Conservation (phyloP, 768 basidiomycete genomes). For the Podaxis sp. region DNA sequence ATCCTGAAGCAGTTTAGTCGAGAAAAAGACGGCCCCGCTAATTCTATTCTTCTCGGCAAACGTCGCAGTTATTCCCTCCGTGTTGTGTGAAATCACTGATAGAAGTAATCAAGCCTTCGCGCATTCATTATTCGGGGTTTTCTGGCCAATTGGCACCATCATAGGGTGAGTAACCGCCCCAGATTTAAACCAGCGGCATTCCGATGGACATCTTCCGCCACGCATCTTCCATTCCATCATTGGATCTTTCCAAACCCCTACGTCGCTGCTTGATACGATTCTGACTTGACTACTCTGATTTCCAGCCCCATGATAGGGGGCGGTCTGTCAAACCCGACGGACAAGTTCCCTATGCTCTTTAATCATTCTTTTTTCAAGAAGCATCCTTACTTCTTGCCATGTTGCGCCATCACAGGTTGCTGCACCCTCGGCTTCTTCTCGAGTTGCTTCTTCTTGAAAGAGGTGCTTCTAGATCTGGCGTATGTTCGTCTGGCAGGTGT, state of each 20-base stretch:
- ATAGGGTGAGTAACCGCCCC: constrained; percentile 39
- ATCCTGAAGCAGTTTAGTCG: neutral
- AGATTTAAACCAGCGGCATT: neutral
- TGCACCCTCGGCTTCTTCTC: constrained; percentile 34
- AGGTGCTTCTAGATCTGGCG: constrained; percentile 32
- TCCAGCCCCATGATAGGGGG: constrained; percentile 57
- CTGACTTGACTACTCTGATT: neutral
- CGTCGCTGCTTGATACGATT: neutral
- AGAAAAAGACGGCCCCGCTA: constrained; percentile 5
- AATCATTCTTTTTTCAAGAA: constrained; percentile 35
- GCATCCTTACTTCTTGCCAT: constrained; percentile 61
- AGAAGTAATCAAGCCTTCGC: constrained; percentile 49
- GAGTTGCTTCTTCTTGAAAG: constrained; percentile 45
- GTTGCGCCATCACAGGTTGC: constrained; percentile 38
- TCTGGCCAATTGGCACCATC: constrained; percentile 54
- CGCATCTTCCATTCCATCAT: neutral
- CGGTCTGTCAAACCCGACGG: constrained; percentile 48
- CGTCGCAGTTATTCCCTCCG: constrained; percentile 54
- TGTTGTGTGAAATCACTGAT: constrained; percentile 59
- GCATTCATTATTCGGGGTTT: constrained; percentile 53
- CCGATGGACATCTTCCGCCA: constrained; percentile 5
- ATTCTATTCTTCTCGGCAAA: constrained; percentile 49
- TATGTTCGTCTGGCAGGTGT: neutral
- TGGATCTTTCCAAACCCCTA: neutral
- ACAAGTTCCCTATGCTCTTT: constrained; percentile 41